Conservation (phyloP, 495 filamentous ascomycete genomes). For the Xylaria nigripes region DNA sequence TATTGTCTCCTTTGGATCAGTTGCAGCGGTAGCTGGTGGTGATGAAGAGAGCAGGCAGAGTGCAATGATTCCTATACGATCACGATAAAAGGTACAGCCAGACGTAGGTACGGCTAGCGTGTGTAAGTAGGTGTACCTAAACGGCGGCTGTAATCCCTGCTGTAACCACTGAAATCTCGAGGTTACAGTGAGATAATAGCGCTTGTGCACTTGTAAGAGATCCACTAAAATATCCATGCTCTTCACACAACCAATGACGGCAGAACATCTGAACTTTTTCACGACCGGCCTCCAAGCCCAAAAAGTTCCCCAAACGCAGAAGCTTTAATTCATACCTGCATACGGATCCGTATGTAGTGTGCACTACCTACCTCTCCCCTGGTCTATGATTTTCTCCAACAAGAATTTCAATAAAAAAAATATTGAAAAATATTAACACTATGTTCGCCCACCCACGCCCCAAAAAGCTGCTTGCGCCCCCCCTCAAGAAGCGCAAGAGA, state of each 20-base stretch:
- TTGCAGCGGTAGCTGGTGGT: neutral
- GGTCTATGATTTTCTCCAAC: too few species aligned
- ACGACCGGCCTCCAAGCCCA: neutral
- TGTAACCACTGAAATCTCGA: neutral
- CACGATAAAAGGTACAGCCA: too few species aligned
- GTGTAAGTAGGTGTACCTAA: neutral
- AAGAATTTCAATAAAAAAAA: too few species aligned
- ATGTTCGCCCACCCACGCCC: slow-evolving; percentile 43
- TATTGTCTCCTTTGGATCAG: neutral
- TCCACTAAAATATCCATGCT: neutral
- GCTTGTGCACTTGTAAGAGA: neutral
- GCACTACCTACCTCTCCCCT: too few species aligned
- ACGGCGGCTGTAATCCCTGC: neutral
- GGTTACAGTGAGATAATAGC: neutral
- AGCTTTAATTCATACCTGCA: too few species aligned
- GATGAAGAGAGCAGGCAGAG: neutral
- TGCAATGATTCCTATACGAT: too few species aligned
- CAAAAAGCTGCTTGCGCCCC: slow-evolving; percentile 43
- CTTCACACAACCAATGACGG: too few species aligned
- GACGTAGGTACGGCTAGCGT: too few species aligned
- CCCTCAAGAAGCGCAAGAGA: slow-evolving; percentile 60
- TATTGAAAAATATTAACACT: neutral
- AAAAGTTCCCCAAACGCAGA: neutral
- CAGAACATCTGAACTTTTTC: too few species aligned
- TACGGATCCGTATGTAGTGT: too few species aligned